phyloP scores from a whole-genome alignment of 306 rosid species.

The Acacia melanoxylon region DNA sequence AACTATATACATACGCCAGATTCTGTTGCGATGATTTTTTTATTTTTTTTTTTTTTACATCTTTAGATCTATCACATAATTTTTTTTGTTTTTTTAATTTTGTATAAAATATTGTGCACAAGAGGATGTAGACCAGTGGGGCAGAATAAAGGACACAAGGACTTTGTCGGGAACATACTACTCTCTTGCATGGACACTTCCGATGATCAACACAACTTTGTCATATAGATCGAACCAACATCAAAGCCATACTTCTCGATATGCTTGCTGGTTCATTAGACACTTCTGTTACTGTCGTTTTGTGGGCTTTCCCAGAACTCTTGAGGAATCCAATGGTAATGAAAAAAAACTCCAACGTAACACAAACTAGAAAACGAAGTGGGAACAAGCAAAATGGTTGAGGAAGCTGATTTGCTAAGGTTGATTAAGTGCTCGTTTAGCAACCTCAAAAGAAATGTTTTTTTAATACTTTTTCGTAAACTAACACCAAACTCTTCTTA shows the following conservation, averaged over 20 bases:
- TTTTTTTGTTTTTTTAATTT: too few relatives aligned
- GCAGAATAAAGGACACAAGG: not conserved
- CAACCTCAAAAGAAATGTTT: too few relatives aligned
- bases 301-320: constrained; percentile 52
- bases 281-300: constrained; percentile 16
- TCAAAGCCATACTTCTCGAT: constrained; percentile 40
- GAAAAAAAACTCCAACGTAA: constrained; percentile 50
- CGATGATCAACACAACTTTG: constrained; percentile 21
- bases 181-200: constrained; percentile 30
- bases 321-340: constrained; percentile 41
- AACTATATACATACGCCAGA: too few relatives aligned
- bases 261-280: constrained; percentile 35
- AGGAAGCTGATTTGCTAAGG: constrained; percentile 38
- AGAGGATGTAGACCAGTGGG: too few relatives aligned
- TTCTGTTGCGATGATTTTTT: too few relatives aligned
- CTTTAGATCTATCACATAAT: too few relatives aligned
- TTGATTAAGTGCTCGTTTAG: not conserved
- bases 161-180: constrained; percentile 31
- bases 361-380: constrained; percentile 34
- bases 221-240: constrained; percentile 30
- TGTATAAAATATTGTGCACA: too few relatives aligned
- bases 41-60: too few relatives aligned
- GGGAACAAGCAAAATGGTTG: constrained; percentile 38
- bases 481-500: too few relatives aligned
- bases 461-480: too few relatives aligned